Evolutionary conservation across 768 basidiomycete genomes (phyloP).

Genomic region (Leccinum sublutescens): DNA sequence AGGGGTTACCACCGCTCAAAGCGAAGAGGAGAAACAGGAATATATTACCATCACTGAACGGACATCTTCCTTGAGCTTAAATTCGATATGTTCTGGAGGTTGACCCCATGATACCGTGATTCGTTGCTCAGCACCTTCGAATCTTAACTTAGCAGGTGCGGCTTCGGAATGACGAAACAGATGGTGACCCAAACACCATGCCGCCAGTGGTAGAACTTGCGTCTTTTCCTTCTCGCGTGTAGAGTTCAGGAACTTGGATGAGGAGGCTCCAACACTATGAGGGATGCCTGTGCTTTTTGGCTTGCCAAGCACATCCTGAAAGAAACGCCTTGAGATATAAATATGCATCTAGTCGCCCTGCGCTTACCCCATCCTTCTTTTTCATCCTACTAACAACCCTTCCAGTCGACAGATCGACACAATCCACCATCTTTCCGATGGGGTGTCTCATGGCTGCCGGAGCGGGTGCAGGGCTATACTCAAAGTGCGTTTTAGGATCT

Average conservation of each 20-base stretch:
- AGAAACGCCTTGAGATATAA: constrained; percentile 3
- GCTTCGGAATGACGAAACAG: constrained; percentile 13
- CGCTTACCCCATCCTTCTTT: constrained; percentile 23
- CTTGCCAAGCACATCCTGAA: constrained; percentile 5
- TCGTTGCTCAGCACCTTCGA: constrained; percentile 4
- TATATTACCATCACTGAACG: constrained; percentile 13
- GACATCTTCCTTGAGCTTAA: constrained; percentile 20
- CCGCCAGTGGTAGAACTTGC: constrained; percentile 22
- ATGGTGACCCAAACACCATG: constrained; percentile 29
- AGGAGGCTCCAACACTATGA: constrained; percentile 29
- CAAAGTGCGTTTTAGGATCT: constrained; percentile 6
- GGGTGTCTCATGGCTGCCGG: constrained; percentile 8
- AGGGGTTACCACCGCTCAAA: constrained; percentile 6
- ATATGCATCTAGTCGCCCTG: background rate
- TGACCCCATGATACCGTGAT: constrained; percentile 13
- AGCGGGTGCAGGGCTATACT: background rate
- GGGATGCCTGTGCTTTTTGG: background rate
- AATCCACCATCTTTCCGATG: background rate
- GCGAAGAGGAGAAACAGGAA: no score
- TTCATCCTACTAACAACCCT: constrained; percentile 22
- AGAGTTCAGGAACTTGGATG: constrained; percentile 25
- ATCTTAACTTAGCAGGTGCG: constrained; percentile 15
- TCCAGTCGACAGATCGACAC: constrained; percentile 7
- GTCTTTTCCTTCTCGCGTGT: constrained; percentile 5
- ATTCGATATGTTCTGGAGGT: constrained; percentile 9